These are phyloP conservation scores for Prunus campanulata DNA, from an alignment of 306 rosid species.

Conservation along the genomic window DNA sequence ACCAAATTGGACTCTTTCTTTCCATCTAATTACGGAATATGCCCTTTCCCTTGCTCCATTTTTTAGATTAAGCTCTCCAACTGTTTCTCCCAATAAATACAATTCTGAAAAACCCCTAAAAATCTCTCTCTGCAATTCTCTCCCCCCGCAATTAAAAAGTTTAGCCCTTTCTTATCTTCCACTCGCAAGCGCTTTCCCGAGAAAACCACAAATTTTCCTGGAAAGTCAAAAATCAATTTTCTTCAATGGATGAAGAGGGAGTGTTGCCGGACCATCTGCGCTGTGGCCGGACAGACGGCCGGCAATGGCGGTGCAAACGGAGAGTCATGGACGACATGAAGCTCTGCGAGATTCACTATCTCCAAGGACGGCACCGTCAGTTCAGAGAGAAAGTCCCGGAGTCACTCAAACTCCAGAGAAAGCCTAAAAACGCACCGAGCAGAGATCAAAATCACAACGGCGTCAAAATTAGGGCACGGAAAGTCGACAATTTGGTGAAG, in stretches of 20 bases:
- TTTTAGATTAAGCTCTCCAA: not conserved
- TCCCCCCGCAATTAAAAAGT: not conserved
- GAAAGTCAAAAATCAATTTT: constrained; percentile 31
- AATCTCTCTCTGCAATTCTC: not conserved
- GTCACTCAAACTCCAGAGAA: constrained; percentile 73
- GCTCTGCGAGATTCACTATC: constrained; percentile 90
- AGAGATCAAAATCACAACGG: constrained; percentile 39
- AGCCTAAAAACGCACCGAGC: constrained; percentile 27
- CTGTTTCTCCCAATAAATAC: constrained; percentile 34
- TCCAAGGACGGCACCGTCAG: constrained; percentile 85
- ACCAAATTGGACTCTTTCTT: constrained; percentile 36
- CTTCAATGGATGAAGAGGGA: constrained; percentile 44
- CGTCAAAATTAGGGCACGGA: constrained; percentile 58
- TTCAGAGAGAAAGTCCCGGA: constrained; percentile 80
- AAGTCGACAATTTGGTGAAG: constrained; percentile 41
- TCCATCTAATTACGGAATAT: constrained; percentile 40
- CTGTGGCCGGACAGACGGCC: constrained; percentile 88
- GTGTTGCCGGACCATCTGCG: constrained; percentile 70
- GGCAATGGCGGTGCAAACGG: constrained; percentile 92
- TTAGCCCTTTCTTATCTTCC: not conserved
- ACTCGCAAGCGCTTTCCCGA: constrained; percentile 6
- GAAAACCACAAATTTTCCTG: constrained; percentile 20
- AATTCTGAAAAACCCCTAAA: constrained; percentile 18
- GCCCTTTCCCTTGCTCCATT: constrained; percentile 26
- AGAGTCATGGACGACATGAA: constrained; percentile 71